Evolutionary conservation across 2,329 filamentous ascomycete species (phyloP), one percentile per base, ranked within the genome.

Genomic region (Exophiala dermatitidis): DNA sequence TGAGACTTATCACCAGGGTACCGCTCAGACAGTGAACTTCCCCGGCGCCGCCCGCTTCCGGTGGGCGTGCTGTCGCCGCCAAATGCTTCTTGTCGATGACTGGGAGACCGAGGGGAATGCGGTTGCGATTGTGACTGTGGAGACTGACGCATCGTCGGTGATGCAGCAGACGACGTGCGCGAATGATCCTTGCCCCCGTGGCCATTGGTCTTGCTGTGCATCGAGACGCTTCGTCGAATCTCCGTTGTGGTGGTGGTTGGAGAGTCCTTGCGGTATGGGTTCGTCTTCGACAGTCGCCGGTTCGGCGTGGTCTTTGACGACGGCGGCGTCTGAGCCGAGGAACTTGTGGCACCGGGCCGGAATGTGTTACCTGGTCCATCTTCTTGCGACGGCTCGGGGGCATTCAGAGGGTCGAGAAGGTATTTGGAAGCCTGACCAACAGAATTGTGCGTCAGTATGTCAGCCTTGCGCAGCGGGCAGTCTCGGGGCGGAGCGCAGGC

Each of bases 371-470:
- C 80, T n/a, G 79, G 78, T 5, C 84, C 83, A 45, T 81, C 85
- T 65, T 86, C 81, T 57, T 84, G 78, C 56, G 75, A 80, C 9
- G 85, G 85, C 57, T 86, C 82, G 6, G 82, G 83, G 26, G 77
- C 83, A 62, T 75, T 82, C 57, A 89, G 72, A 59, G 85, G 86
- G 62, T 86, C 83, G 60, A 88, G 79, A 42, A 89, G 73, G 64
- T 85, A 83, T 63, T 80, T 77, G 49, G 77, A 73, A 41, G 84
- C 82, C 84, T 88, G 64, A 3, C 49, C 41, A 43, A 46, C 43
- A 44, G 47, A 36, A n/a, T 19, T 19, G 19, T 19, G 19, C 19
- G 19, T 19, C 19, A 19, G 19, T 19, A 19, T 38, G 46, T 51
- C 45, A 59, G 48, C 36, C 45, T 52, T 50, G 41, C 37, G 48